A percentile compares a stretch with the other conserved stretches of the same genome.
These are phyloP conservation scores for Chrysopogon serrulatus DNA, from an alignment of 176 grass and related monocot species.

Conservation along the genomic window DNA sequence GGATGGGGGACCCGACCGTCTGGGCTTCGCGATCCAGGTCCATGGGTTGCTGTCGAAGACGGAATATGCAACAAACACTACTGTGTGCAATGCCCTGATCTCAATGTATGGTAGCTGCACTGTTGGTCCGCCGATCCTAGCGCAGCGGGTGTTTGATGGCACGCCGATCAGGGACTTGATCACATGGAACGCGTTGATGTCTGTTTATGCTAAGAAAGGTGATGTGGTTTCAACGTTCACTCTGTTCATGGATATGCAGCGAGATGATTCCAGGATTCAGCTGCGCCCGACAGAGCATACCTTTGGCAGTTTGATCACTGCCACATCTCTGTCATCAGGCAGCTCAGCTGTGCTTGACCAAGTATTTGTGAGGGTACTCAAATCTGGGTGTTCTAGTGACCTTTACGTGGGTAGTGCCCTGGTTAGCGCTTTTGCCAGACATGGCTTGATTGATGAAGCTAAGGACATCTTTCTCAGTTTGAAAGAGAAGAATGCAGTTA, in stretches of 20 bases:
- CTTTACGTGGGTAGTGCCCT: conserved; percentile 75
- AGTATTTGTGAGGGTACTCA: conserved; percentile 44
- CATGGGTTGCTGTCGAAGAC: conserved; percentile 66
- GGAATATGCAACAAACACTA: conserved; percentile 19
- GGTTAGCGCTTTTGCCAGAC: conserved; percentile 66
- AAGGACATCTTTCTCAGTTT: conserved; percentile 55
- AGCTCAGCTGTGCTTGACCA: conserved; percentile 41
- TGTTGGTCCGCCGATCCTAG: conserved; percentile 14
- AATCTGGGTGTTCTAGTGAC: conserved; percentile 56
- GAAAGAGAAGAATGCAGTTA: conserved; percentile 69
- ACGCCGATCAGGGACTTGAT: conserved; percentile 39
- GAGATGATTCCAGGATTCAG: conserved; percentile 2
- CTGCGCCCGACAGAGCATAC: conserved; percentile 60
- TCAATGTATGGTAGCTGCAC: conserved; percentile 64
- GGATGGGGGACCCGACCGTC: conserved; percentile 31
- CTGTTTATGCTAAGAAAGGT: conserved; percentile 63
- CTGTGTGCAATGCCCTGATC: conserved; percentile 73
- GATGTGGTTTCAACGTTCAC: conserved; percentile 40
- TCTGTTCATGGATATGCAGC: conserved; percentile 51
- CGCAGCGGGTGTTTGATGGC: conserved; percentile 51
- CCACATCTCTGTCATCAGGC: conserved; percentile 33
- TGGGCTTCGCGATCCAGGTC: conserved; percentile 52
- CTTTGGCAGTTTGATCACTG: conserved; percentile 68
- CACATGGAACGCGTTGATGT: conserved; percentile 80
- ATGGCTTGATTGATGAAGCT: conserved; percentile 54